phyloP scores from a whole-genome alignment of 1,284 basidiomycete genomes.

The Rhodotorula sp. region DNA sequence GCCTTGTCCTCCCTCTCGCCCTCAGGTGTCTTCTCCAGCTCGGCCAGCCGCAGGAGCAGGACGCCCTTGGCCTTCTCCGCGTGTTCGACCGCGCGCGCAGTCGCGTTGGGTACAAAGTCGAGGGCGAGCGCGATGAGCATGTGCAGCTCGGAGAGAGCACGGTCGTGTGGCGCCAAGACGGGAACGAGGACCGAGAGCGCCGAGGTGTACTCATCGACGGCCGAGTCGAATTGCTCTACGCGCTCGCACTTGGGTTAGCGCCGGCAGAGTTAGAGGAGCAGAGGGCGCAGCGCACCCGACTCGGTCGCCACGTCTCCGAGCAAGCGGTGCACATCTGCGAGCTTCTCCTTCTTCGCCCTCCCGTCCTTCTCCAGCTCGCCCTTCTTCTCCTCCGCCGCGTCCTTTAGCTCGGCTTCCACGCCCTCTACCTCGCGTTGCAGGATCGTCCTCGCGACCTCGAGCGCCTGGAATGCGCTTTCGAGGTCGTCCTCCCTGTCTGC shows the following conservation, averaged over 20 bases:
- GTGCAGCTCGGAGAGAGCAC: constrained; percentile 44
- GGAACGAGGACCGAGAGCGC: constrained; percentile 34
- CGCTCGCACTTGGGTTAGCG: background rate
- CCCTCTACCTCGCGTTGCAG: constrained; percentile 16
- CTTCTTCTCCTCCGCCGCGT: background rate
- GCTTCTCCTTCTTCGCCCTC: constrained; percentile 26
- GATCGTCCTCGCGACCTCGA: constrained; percentile 44
- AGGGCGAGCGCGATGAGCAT: constrained; percentile 47
- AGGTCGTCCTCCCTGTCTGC: constrained; percentile 44
- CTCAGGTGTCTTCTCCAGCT: constrained; percentile 23
- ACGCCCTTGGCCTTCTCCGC: constrained; percentile 45
- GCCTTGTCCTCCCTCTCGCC: constrained; percentile 28
- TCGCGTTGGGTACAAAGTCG: constrained; percentile 43
- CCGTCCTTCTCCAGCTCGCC: background rate
- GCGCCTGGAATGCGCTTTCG: constrained; percentile 42
- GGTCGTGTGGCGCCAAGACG: constrained; percentile 38
- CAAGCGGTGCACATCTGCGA: constrained; percentile 43
- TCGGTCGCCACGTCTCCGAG: constrained; percentile 46
- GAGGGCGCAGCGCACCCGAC: constrained; percentile 28
- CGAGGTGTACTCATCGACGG: constrained; percentile 43
- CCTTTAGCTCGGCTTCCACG: background rate
- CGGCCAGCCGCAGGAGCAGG: constrained; percentile 28
- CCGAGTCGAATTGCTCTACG: constrained; percentile 43
- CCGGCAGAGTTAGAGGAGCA: no score
- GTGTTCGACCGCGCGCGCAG: constrained; percentile 41